Percentiles rank a stretch among this genome's conserved stretches.
Conservation (phyloP, 202 grass and related monocot genomes). For the Eragrostis tef region DNA sequence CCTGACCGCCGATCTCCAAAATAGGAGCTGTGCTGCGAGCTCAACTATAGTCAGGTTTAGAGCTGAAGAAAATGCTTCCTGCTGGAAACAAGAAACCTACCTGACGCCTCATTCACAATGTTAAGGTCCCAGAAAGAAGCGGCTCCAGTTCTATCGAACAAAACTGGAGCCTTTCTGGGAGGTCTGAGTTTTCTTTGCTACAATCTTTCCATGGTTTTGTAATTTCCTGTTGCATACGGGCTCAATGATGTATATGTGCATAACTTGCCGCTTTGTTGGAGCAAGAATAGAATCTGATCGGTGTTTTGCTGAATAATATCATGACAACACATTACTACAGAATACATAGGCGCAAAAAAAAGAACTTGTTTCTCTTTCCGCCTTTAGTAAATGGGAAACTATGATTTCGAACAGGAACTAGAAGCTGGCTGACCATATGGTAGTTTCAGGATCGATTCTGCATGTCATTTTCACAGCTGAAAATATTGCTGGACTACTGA, state of each 20-base stretch:
- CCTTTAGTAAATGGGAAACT: too few species aligned
- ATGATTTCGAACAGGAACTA: neutral
- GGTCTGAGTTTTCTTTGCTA: neutral
- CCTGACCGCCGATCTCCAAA: conserved; percentile 74
- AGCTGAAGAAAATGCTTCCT: conserved; percentile 18
- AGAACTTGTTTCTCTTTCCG: neutral
- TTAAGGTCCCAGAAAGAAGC: neutral
- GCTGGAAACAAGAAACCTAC: conserved; percentile 1
- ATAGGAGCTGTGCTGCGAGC: conserved; percentile 31
- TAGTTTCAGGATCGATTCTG: neutral
- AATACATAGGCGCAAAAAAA: neutral
- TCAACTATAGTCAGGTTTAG: conserved; percentile 18
- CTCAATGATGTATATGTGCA: conserved; percentile 33
- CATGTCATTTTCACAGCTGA: neutral
- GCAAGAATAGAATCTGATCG: conserved; percentile 26
- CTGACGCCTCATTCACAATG: neutral
- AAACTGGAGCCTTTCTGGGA: conserved; percentile 3
- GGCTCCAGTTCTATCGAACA: neutral
- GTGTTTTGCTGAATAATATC: conserved; percentile 40
- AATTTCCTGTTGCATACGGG: conserved; percentile 32
- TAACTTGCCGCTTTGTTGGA: conserved; percentile 21
- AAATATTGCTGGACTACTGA: neutral
- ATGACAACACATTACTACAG: neutral
- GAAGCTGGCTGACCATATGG: neutral
- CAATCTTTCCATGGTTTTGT: conserved; percentile 32